Conservation (phyloP, 257 asterid genomes). For the Solanum medicagineum region DNA sequence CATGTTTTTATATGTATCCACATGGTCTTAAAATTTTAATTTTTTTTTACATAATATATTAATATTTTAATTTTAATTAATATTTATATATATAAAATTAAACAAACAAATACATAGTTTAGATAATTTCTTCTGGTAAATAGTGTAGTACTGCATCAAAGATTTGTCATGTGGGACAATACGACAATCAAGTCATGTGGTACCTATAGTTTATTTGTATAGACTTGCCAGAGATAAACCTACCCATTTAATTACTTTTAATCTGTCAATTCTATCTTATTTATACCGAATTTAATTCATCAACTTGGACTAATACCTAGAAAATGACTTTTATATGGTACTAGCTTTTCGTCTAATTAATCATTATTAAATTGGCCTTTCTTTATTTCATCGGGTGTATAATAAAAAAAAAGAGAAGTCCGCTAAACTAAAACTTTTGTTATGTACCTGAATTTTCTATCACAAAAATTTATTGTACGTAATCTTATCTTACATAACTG, state of each 20-base stretch:
- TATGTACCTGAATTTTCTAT: too few species aligned
- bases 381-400: too few species aligned
- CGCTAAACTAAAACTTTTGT: too few species aligned
- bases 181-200: neutral
- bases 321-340: conserved; percentile 6
- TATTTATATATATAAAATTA: too few species aligned
- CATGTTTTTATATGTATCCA: neutral
- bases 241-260: neutral
- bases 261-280: neutral
- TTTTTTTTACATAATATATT: neutral
- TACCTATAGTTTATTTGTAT: neutral
- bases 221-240: neutral
- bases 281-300: neutral
- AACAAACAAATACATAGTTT: too few species aligned
- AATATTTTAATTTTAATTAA: neutral
- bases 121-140: neutral
- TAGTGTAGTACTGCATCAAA: neutral
- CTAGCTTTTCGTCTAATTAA: neutral
- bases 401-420: too few species aligned
- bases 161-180: neutral
- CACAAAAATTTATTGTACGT: too few species aligned
- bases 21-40: neutral
- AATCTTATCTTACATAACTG: too few species aligned
- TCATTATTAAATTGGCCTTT: neutral
- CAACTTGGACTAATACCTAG: conserved; percentile 6